phyloP scores from a whole-genome alignment of 78 protist species.

The Creolimax fragrantissima region DNA sequence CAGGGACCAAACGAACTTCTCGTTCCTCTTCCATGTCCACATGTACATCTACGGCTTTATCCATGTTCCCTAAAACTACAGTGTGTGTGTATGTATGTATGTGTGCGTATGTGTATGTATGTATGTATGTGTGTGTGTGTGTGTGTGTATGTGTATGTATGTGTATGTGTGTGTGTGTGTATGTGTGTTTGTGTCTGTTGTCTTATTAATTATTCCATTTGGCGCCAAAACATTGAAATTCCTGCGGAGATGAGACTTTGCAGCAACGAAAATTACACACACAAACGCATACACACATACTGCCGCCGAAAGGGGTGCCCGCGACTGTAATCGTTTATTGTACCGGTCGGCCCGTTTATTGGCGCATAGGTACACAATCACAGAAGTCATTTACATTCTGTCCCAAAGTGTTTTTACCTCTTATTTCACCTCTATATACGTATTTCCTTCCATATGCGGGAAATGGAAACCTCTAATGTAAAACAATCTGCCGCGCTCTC shows the following conservation, averaged over 20 bases:
- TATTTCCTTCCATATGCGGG: background rate
- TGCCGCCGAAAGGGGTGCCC: too few species aligned
- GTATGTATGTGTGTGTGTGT: background rate
- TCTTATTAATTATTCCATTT: too few species aligned
- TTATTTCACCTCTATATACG: background rate
- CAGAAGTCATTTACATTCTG: background rate
- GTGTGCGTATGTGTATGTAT: background rate
- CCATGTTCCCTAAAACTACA: background rate
- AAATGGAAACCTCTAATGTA: background rate
- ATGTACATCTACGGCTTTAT: background rate
- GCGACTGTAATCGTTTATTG: too few species aligned
- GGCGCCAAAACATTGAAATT: too few species aligned
- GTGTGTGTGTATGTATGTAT: background rate
- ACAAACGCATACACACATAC: background rate
- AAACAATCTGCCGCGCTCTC: background rate
- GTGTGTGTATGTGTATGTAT: too few species aligned
- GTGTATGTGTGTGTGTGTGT: too few species aligned
- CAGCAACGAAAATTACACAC: background rate
- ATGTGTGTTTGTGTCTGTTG: too few species aligned
- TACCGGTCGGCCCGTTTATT: too few species aligned
- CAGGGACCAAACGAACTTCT: background rate
- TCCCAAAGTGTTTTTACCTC: background rate
- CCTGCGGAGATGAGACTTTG: too few species aligned
- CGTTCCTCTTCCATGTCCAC: background rate
- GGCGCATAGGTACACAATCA: background rate